Percentiles rank a stretch among this genome's conserved stretches.
Conservation (phyloP, 2,329 filamentous ascomycete genomes). For the Apiospora koreana region DNA sequence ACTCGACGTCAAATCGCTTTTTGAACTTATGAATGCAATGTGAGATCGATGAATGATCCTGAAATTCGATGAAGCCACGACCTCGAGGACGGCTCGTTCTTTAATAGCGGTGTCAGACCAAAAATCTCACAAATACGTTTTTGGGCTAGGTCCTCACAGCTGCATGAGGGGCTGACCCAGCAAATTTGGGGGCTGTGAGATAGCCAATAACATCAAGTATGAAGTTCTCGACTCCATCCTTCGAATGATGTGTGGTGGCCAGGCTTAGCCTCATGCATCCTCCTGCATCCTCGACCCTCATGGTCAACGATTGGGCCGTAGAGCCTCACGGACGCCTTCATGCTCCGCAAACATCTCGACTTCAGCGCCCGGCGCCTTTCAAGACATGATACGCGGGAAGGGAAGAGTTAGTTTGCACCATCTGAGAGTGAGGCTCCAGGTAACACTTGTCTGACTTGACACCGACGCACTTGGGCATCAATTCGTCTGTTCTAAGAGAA, state of each 20-base stretch:
- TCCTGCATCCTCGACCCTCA: not conserved
- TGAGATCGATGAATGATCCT: not conserved
- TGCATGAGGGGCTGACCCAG: constrained; percentile 2
- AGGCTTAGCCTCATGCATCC: not conserved
- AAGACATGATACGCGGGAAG: not conserved
- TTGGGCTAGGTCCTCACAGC: not conserved
- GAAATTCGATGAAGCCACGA: not conserved
- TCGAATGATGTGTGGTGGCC: not conserved
- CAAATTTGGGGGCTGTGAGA: constrained; percentile 1
- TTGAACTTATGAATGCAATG: not conserved
- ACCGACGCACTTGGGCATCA: not conserved
- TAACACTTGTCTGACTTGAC: not conserved
- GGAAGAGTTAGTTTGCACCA: not conserved
- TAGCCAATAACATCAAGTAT: not conserved
- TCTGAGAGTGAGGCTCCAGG: not conserved
- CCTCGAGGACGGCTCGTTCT: not conserved
- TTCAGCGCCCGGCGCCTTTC: not conserved
- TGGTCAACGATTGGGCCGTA: not conserved
- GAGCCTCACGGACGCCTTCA: not conserved
- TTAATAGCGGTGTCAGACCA: not conserved
- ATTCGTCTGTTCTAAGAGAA: not conserved
- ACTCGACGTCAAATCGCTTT: not conserved
- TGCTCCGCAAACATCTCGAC: constrained; percentile 3
- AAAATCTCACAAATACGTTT: not conserved
- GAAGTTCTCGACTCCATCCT: not conserved